These are phyloP conservation scores for Nidularia pulvinata DNA, from an alignment of 768 basidiomycete genomes.

Conservation along the genomic window DNA sequence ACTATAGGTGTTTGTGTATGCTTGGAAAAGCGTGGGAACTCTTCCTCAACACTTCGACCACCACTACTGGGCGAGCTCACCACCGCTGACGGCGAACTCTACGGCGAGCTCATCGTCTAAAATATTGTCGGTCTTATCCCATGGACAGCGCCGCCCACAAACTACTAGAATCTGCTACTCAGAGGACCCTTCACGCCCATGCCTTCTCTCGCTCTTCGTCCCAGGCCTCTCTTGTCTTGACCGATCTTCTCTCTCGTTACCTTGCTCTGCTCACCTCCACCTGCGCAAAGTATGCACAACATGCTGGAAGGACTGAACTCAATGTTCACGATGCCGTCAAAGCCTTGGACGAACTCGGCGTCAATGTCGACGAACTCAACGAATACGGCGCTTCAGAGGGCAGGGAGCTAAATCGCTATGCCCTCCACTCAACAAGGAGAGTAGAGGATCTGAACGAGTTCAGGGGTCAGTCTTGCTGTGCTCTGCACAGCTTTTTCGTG, in stretches of 20 bases:
- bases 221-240: constrained; percentile 68
- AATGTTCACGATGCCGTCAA: constrained; percentile 59
- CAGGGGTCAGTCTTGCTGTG: constrained; percentile 50
- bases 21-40: constrained; percentile 15
- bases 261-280: constrained; percentile 63
- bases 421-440: constrained; percentile 58
- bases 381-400: constrained; percentile 71
- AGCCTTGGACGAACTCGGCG: constrained; percentile 77
- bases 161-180: constrained; percentile 64
- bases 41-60: constrained; percentile 10
- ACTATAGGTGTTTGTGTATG: constrained; percentile 2
- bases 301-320: constrained; percentile 65
- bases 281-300: constrained; percentile 73
- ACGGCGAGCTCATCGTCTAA: constrained; percentile 4
- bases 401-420: constrained; percentile 68
- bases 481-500: constrained; percentile 10
- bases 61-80: not conserved
- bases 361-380: constrained; percentile 65
- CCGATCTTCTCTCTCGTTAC: constrained; percentile 78
- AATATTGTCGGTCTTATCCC: not conserved
- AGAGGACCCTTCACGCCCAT: constrained; percentile 76
- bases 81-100: constrained; percentile 7
- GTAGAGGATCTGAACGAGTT: constrained; percentile 76
- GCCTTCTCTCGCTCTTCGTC: constrained; percentile 76
- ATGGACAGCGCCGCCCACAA: constrained; percentile 60